A percentile compares a stretch with the other conserved stretches of the same genome.
Conservation (phyloP, 306 rosid genomes). For the Datisca glomerata region DNA sequence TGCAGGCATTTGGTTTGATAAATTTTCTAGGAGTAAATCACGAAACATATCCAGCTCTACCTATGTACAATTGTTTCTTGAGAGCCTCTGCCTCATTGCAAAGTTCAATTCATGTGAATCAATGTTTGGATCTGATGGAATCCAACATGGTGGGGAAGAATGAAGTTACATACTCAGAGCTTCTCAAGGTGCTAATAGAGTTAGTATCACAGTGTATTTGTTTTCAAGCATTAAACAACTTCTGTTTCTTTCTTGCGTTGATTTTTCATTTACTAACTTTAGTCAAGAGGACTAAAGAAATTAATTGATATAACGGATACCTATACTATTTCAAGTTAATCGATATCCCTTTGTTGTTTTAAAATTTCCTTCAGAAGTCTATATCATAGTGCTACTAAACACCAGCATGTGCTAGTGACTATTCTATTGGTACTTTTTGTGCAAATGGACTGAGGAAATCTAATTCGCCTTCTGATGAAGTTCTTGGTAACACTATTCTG, state of each 20-base stretch:
- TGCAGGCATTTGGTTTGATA: conserved; percentile 60
- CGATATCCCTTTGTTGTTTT: neutral
- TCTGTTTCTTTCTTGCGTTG: neutral
- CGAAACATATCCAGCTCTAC: conserved; percentile 13
- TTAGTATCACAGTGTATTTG: neutral
- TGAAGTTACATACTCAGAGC: conserved; percentile 56
- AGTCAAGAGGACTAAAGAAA: neutral
- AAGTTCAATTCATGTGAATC: conserved; percentile 36
- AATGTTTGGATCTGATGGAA: conserved; percentile 81
- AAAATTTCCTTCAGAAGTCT: too few species aligned
- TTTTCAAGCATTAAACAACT: too few species aligned
- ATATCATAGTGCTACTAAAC: too few species aligned
- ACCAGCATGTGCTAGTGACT: too few species aligned
- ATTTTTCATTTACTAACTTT: neutral
- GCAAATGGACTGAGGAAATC: too few species aligned
- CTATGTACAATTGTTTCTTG: conserved; percentile 46
- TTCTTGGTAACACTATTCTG: too few species aligned
- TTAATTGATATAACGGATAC: neutral
- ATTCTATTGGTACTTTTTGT: too few species aligned
- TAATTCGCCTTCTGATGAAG: too few species aligned
- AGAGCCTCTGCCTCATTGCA: conserved; percentile 33
- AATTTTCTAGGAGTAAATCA: conserved; percentile 43
- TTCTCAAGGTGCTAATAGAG: conserved; percentile 53
- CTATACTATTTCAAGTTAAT: neutral
- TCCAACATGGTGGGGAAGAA: conserved; percentile 51